Evolutionary conservation across 805 yeast species (phyloP), one percentile per base, ranked within the genome.

Genomic region (Cyberlindnera mississippiensis): DNA sequence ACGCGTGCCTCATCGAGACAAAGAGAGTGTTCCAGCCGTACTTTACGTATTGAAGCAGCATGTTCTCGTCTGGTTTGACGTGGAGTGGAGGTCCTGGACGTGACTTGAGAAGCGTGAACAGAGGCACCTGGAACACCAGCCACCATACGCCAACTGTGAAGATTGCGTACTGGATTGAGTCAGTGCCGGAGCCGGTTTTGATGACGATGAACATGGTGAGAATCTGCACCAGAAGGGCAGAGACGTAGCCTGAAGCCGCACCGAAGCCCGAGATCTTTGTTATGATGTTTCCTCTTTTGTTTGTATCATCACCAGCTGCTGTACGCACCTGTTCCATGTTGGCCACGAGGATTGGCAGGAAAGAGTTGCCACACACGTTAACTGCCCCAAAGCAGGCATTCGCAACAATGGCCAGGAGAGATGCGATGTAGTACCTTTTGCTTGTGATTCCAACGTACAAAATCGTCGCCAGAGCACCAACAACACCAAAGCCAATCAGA

Each of bases 281-380:
- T 2, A 79, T 71, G 6, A 73, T 34, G 22, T 66, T 62, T 8
- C 77, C 74, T 42, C 43, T 42, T 24, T 17, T 28, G 5, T 29
- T 17, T 3, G 38, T 19, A 32, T 29, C 15, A 20, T 27, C 34
- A 6, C 24, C 37, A 10, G 37, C 33, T 2, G 35, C n/a, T 6
- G 19, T 37, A 9, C 42, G 31, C 6, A 40, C 29, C n/a, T 44
- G 33, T 15, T 33, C 28, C 3, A 37, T 40, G 43, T 73, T 72
- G 13, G 70, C 61, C 2, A 78, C 83, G 28, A 85, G 60, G 1
- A 75, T 68, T 0, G 93, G 89, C 33, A 85, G 59, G 49, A 77
- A 76, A 1, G 93, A 80, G 58, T 85, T 85, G 6, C 89, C 90
- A 50, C 89, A 82, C 10, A 85, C 91, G 41, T 80, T 80, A 3